Conservation (phyloP, 2,329 filamentous ascomycete genomes). For the Lecanicillium sp. region DNA sequence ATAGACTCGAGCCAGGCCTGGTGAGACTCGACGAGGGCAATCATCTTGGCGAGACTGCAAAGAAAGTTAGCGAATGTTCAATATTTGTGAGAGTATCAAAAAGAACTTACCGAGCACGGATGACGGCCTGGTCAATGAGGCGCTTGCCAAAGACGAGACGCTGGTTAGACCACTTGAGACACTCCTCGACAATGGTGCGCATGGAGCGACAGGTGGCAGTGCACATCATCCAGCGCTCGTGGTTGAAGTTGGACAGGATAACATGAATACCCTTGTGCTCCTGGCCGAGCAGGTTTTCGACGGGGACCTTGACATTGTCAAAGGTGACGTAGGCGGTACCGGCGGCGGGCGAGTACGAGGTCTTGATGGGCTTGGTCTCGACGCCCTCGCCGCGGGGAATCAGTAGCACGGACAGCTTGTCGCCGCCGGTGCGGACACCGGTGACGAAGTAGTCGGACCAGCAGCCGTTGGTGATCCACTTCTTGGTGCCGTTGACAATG, state of each 20-base stretch:
- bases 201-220: constrained; percentile 59
- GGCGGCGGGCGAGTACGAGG: constrained; percentile 71
- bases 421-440: constrained; percentile 69
- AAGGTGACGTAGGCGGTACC: constrained; percentile 77
- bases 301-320: constrained; percentile 81
- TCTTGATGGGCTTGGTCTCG: constrained; percentile 74
- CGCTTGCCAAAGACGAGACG: constrained; percentile 78
- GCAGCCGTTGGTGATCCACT: constrained; percentile 80
- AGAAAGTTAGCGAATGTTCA: constrained; percentile 5
- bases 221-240: constrained; percentile 74
- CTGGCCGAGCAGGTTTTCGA: constrained; percentile 68
- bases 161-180: constrained; percentile 83
- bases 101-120: constrained; percentile 62
- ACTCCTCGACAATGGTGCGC: constrained; percentile 71
- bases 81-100: neutral
- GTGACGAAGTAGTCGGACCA: constrained; percentile 81
- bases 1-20: constrained; percentile 81
- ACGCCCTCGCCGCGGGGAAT: constrained; percentile 69
- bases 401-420: constrained; percentile 71
- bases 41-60: constrained; percentile 73
- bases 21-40: constrained; percentile 71
- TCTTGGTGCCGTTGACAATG: constrained; percentile 68
- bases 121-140: constrained; percentile 76
- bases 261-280: constrained; percentile 84
- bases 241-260: constrained; percentile 83